phyloP scores from a whole-genome alignment of 768 basidiomycete species.

The Lactarius vividus region DNA sequence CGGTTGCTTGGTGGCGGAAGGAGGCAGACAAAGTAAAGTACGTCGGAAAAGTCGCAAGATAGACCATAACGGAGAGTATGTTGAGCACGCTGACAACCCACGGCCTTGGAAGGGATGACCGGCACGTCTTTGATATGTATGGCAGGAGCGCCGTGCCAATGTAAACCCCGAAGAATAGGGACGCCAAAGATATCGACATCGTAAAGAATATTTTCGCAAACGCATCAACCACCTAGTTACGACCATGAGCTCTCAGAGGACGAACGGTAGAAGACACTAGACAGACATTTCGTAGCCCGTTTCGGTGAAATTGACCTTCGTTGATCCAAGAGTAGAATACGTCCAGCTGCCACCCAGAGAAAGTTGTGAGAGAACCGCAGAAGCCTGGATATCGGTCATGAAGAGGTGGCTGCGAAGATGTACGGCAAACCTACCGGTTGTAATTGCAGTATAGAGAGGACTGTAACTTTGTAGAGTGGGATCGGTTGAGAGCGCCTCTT shows the following conservation, averaged over 20 bases:
- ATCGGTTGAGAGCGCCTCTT: conserved; percentile 3
- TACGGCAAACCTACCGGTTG: conserved; percentile 58
- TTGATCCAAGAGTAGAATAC: conserved; percentile 86
- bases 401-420: background rate
- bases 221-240: conserved; percentile 78
- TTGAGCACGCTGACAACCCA: conserved; percentile 42
- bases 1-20: conserved; percentile 78
- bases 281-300: conserved; percentile 72
- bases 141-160: conserved; percentile 47
- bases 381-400: conserved; percentile 54
- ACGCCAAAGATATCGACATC: conserved; percentile 69
- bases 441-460: conserved; percentile 82
- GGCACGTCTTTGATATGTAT: conserved; percentile 41
- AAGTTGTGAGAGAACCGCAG: conserved; percentile 95
- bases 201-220: conserved; percentile 79
- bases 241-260: conserved; percentile 12
- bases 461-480: conserved; percentile 58
- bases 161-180: conserved; percentile 70
- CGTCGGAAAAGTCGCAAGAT: conserved; percentile 71
- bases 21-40: conserved; percentile 69
- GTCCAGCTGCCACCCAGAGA: conserved; percentile 93
- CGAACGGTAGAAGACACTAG: conserved; percentile 11
- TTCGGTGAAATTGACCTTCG: conserved; percentile 48
- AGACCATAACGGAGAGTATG: conserved; percentile 57
- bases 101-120: conserved; percentile 46